Evolutionary conservation across 2,329 filamentous ascomycete genomes (phyloP).

Genomic region (Chrysoporthe cubensis): DNA sequence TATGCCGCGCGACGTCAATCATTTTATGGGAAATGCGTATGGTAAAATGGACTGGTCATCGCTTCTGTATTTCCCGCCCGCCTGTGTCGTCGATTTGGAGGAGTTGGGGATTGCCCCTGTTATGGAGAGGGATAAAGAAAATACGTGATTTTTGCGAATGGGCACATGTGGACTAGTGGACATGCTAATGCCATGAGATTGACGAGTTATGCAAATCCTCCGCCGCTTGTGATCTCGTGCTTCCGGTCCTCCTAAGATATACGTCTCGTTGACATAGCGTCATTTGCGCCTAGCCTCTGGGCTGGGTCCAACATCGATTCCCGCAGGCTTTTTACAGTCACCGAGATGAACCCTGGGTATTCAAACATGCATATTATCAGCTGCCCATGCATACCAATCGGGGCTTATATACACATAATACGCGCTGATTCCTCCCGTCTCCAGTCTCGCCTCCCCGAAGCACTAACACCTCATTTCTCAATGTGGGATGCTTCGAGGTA

Average conservation of each 20-base stretch:
- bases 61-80: slow-evolving; percentile 14
- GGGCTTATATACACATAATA: slow-evolving; percentile 20
- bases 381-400: slow-evolving; percentile 7
- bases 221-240: not conserved
- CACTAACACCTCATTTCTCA: not conserved
- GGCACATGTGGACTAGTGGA: slow-evolving; percentile 7
- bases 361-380: slow-evolving; percentile 26
- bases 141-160: not conserved
- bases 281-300: not conserved
- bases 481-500: not conserved
- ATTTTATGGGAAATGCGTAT: slow-evolving; percentile 21
- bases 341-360: slow-evolving; percentile 7
- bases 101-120: not conserved
- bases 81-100: not conserved
- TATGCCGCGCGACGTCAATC: slow-evolving; percentile 1
- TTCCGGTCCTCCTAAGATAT: not conserved
- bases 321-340: not conserved
- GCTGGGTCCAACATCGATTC: not conserved
- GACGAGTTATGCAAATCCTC: too few relatives aligned
- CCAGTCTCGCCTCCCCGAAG: not conserved
- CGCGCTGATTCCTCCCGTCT: not conserved
- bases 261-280: not conserved
- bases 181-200: slow-evolving; percentile 9
- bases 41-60: slow-evolving; percentile 15
- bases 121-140: not conserved